These are phyloP conservation scores for Populus nigra DNA, from an alignment of 345 rosid species.

Conservation along the genomic window DNA sequence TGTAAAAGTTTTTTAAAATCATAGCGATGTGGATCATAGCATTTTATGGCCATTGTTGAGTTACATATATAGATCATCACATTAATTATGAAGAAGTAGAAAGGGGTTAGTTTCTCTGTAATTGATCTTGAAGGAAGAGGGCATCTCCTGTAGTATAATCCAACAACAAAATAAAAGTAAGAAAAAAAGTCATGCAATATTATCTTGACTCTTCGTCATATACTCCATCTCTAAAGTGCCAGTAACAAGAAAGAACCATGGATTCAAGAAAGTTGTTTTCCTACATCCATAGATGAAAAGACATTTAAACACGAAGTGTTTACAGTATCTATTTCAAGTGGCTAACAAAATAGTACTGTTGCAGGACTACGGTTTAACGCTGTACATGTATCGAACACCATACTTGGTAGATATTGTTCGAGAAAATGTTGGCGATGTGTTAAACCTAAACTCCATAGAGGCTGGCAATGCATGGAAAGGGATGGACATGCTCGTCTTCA, in stretches of 20 bases:
- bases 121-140: too few species aligned
- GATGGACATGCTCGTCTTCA: conserved; percentile 82
- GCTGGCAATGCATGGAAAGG: conserved; percentile 71
- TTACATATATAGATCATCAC: neutral
- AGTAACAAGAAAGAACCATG: too few species aligned
- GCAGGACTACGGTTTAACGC: conserved; percentile 70
- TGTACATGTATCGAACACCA: conserved; percentile 72
- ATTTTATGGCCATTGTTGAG: neutral
- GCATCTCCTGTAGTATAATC: too few species aligned
- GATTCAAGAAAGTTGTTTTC: too few species aligned
- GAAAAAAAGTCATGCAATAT: too few species aligned
- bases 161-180: too few species aligned
- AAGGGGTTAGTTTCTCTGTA: neutral
- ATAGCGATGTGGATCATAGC: neutral
- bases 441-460: conserved; percentile 56
- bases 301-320: neutral
- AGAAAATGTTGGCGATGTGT: conserved; percentile 61
- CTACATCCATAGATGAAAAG: neutral
- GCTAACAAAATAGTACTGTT: neutral
- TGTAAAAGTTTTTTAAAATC: too few species aligned
- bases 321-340: neutral
- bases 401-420: conserved; percentile 70
- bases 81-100: neutral
- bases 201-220: too few species aligned
- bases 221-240: too few species aligned